These are phyloP conservation scores for Coemansia sp. DNA, from an alignment of 192 early-diverging fungal genomes.

Conservation along the genomic window DNA sequence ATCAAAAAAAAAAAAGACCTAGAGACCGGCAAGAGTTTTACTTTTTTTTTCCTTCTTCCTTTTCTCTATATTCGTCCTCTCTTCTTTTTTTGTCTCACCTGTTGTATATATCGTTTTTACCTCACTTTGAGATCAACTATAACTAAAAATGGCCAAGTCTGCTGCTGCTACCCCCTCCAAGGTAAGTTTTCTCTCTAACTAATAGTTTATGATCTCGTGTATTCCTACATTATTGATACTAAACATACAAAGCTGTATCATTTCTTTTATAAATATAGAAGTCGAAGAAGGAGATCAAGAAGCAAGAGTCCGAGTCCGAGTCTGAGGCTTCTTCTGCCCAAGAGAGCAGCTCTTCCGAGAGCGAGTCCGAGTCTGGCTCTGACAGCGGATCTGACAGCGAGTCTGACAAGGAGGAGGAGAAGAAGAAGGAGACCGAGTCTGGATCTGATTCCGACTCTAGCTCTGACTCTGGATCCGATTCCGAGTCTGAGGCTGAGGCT, in stretches of 20 bases:
- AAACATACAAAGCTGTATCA: not conserved
- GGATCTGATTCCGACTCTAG: constrained; percentile 18
- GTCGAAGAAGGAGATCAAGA: constrained; percentile 8
- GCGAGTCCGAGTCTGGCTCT: constrained; percentile 24
- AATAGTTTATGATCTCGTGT: not conserved
- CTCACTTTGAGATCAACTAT: constrained; percentile 1
- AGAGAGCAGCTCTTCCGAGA: constrained; percentile 16
- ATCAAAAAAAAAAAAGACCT: constrained; percentile 6
- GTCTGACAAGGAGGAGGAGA: constrained; percentile 13
- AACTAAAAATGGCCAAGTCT: constrained; percentile 32
- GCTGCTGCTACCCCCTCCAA: constrained; percentile 17
- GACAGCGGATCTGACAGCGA: constrained; percentile 53
- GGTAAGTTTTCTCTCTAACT: not conserved
- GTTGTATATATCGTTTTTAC: constrained; percentile 18
- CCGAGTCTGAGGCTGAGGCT: constrained; percentile 53
- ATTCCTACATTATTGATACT: not conserved
- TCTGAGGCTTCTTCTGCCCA: constrained; percentile 21
- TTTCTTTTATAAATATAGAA: not conserved
- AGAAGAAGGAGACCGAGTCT: constrained; percentile 16
- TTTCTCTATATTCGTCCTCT: not conserved
- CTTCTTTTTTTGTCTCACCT: constrained; percentile 1
- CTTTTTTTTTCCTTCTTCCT: not conserved
- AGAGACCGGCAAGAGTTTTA: not conserved
- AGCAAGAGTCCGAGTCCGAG: constrained; percentile 25
- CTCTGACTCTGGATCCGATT: constrained; percentile 37